Conservation (phyloP, 345 rosid genomes). For the Lumnitzera racemosa region DNA sequence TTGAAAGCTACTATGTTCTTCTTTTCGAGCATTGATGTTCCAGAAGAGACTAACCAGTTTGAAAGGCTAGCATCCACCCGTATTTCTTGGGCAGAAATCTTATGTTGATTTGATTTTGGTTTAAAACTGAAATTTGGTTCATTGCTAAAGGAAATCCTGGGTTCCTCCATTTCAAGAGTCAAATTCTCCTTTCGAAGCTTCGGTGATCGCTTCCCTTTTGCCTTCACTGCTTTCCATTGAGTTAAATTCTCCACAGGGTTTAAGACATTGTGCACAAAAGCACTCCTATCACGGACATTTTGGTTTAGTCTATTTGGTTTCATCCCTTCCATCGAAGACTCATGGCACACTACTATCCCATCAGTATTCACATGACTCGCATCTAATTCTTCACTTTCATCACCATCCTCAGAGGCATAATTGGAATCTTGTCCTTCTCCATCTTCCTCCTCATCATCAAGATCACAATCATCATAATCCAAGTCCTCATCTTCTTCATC, state of each 20-base stretch:
- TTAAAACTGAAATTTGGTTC: slow-evolving; percentile 36
- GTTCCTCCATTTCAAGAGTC: slow-evolving; percentile 24
- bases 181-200: slow-evolving; percentile 69
- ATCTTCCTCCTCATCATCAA: slow-evolving; percentile 29
- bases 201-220: slow-evolving; percentile 33
- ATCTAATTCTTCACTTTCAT: slow-evolving; percentile 10
- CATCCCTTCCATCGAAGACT: slow-evolving; percentile 17
- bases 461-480: slow-evolving; percentile 27
- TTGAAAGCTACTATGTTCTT: slow-evolving; percentile 17
- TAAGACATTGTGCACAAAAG: slow-evolving; percentile 55
- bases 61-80: slow-evolving; percentile 90
- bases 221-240: slow-evolving; percentile 83
- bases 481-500: slow-evolving; percentile 48
- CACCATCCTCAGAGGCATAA: slow-evolving; percentile 25
- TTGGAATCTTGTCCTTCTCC: slow-evolving; percentile 14
- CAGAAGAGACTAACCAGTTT: slow-evolving; percentile 71
- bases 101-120: slow-evolving; percentile 25
- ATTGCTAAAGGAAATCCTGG: slow-evolving; percentile 19
- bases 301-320: slow-evolving; percentile 20
- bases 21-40: slow-evolving; percentile 37
- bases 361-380: slow-evolving; percentile 8
- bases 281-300: slow-evolving; percentile 37
- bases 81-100: slow-evolving; percentile 36
- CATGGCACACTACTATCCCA: slow-evolving; percentile 12
- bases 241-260: slow-evolving; percentile 88